Evolutionary conservation across 495 filamentous ascomycete species (phyloP).

Genomic region (Penicillium paradoxum): DNA sequence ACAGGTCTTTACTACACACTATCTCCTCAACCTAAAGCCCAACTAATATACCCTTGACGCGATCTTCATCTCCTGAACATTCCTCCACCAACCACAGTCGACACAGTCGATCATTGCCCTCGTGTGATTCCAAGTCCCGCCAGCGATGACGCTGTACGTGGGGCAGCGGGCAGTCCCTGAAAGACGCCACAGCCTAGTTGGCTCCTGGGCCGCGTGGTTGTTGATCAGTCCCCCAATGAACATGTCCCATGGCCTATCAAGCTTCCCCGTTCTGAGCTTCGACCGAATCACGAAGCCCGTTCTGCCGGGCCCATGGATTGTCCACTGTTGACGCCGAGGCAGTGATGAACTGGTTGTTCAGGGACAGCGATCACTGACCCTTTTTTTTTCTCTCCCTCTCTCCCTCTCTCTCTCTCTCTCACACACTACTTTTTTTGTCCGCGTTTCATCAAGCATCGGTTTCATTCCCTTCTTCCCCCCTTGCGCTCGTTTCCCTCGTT

Average conservation of each 20-base stretch:
- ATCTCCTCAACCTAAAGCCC: neutral
- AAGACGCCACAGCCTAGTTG: conserved; percentile 20
- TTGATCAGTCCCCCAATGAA: conserved; percentile 19
- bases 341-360: conserved; percentile 8
- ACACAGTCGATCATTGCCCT: conserved; percentile 21
- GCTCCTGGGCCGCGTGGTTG: conserved; percentile 25
- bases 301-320: conserved; percentile 20
- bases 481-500: conserved; percentile 7
- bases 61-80: conserved; percentile 8
- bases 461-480: neutral
- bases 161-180: conserved; percentile 17
- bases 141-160: conserved; percentile 27
- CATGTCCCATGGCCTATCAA: conserved; percentile 19
- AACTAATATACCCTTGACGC: neutral
- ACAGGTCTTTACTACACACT: neutral
- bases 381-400: conserved; percentile 8
- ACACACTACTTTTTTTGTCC: neutral
- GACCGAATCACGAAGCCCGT: conserved; percentile 13
- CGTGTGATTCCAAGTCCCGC: conserved; percentile 13
- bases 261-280: neutral
- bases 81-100: neutral
- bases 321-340: conserved; percentile 5
- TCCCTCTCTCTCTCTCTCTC: neutral
- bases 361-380: conserved; percentile 12
- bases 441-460: conserved; percentile 10